These are phyloP conservation scores for Tetradesmus obliquus DNA, from an alignment of 139 green algal genomes.

Conservation along the genomic window DNA sequence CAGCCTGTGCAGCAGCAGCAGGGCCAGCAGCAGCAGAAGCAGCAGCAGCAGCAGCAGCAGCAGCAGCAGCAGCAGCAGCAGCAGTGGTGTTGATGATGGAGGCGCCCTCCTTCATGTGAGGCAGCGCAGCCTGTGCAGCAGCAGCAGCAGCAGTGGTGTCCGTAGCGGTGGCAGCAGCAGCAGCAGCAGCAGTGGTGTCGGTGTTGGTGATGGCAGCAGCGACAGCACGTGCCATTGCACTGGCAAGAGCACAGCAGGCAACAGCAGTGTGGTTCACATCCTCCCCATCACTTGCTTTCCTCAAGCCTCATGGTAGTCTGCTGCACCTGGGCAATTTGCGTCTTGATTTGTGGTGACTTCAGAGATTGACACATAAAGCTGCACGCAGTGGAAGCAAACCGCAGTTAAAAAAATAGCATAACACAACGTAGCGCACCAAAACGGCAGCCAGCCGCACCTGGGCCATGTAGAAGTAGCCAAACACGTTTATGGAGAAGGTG, in stretches of 20 bases:
- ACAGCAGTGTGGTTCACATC: background rate
- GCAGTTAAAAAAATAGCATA: background rate
- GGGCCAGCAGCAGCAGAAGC: background rate
- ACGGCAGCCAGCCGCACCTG: slow-evolving; percentile 51
- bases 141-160: background rate
- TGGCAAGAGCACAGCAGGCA: background rate
- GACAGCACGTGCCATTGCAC: no score
- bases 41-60: background rate
- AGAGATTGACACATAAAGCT: background rate
- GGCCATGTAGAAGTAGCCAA: slow-evolving; percentile 76
- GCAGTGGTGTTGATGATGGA: slow-evolving; percentile 50
- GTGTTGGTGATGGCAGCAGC: no score
- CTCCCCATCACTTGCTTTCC: background rate
- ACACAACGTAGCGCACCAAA: no score
- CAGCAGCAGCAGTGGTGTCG: background rate
- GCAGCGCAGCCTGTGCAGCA: slow-evolving; percentile 53
- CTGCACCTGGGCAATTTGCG: background rate
- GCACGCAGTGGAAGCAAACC: background rate
- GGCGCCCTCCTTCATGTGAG: slow-evolving; percentile 67
- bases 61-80: background rate
- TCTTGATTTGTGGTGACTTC: background rate
- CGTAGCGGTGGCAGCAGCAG: background rate
- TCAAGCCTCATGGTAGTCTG: background rate
- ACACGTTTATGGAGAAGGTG: slow-evolving; percentile 78
- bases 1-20: slow-evolving; percentile 31